Base-by-base conservation (phyloP, 164 flowering plant genomes). In the Umbilicus rupestris region DNA sequence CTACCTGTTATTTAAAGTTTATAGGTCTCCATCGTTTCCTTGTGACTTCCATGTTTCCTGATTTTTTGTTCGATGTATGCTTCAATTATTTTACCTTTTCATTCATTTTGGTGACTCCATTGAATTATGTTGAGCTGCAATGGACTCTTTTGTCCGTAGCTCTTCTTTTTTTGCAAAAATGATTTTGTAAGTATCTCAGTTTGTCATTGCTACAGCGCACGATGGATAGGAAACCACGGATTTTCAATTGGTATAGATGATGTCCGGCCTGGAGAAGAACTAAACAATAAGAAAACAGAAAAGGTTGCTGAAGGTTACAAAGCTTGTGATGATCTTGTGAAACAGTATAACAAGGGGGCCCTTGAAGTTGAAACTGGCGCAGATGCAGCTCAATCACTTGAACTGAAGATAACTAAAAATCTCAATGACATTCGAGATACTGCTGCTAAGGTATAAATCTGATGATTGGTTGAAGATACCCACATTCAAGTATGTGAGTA, bases 181-280 rank as follows among this genome's bases (percentile, higher is more conserved):
- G 28, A 10, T 30, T 28, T 12, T 31, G 28, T 45, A 39, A 22
- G 6, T 46, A 39, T 31, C 63, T 57, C 31, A 1, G 59, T n/a
- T 44, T 62, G 74, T 42, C 45, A 60, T 73, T 46, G 35, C 5
- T 75, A 64, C 84, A 95, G 97, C 83, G 99, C 99, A 52, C 86
- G 98, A 44, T 92, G 98, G 99, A 92, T 95, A 63, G 99, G 97
- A 58, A 92, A 92, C 79, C 99, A 95, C 78, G 99, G 97, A 60
- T 92, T 95, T 73, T 87, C 97, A 16, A 95, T 95, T 77, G 99
- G 99, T 46, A 90, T 95, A 70, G 93, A 90, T 80, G 99, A 95
- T 80, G 96, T 95, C 60, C 94, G 85, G 69, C 97, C 99, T 6
- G 82, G 84, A 46, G 72, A 78, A 42, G 30, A 20, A 42, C 76